Base-by-base conservation (phyloP, 2,329 filamentous ascomycete species). In the Aspergillus sergii region DNA sequence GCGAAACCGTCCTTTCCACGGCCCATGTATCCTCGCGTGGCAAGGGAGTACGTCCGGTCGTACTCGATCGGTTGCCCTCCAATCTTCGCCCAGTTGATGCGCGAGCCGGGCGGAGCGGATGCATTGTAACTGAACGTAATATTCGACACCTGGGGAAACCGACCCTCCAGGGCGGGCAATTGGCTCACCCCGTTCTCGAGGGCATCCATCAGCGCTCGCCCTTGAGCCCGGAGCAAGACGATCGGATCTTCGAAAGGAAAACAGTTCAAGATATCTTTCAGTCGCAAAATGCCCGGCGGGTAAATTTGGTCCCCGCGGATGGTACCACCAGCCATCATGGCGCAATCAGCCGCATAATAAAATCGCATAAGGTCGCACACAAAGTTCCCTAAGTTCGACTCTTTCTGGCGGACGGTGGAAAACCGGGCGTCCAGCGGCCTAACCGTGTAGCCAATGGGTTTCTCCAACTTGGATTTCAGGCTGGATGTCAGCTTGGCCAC, bases 171-270 rank as follows among this genome's bases (percentile, higher is more conserved):
- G 0, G 93, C 92, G 0, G 93, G 94, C 66, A 95, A 91, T 69
- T 88, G 85, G 48, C 88, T 90, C 0, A 97, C 89, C 0, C 90
- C 88, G 69, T 97, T 97, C 76, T 97, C 93, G 2, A 97, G 77
- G 0, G 93, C 93, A n/a, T 88, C 89, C 71, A 89, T 82, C 36
- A 97, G 87, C 1, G 89, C 90, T 69, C 87, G 83, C 0, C 94
- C 94, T 0, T 82, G 88, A 5, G 93, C 84, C 39, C 85, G 86
- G 64, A 97, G 82, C 4, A 96, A 87, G 0, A 97, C 90, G 1
- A 94, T 91, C 0, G 93, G 93, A 67, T 97, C 93, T 73, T 97
- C 93, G 70, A 97, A 97, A 0, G 94, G 94, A 69, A 97, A 97
- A 73, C 92, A 96, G 57, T 91, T 91, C 62, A 93, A 86, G n/a